Conservation (phyloP, 805 yeast species). For the Pichia nanzhaoensis region DNA sequence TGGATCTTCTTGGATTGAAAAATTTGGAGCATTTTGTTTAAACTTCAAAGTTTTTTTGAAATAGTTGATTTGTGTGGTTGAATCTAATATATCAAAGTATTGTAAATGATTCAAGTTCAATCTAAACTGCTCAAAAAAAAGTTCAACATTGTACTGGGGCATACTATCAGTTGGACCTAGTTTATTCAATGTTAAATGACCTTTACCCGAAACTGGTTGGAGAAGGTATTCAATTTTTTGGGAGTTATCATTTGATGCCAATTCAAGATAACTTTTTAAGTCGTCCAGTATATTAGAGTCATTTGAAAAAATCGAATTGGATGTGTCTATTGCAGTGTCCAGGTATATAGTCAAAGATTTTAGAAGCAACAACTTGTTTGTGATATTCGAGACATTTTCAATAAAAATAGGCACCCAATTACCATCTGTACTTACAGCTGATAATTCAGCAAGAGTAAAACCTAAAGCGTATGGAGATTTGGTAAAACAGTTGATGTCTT, state of each 20-base stretch:
- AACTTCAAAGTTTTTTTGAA: conserved; percentile 70
- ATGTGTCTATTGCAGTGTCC: conserved; percentile 50
- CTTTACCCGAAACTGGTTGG: conserved; percentile 85
- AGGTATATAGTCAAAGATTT: conserved; percentile 74
- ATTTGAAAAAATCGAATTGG: conserved; percentile 40
- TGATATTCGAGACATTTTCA: conserved; percentile 54
- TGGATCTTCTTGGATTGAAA: conserved; percentile 54
- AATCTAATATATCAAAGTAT: conserved; percentile 72
- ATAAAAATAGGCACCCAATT: conserved; percentile 84
- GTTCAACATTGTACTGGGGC: conserved; percentile 68
- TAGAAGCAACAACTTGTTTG: conserved; percentile 72
- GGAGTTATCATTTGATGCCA: conserved; percentile 20
- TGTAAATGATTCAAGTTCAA: conserved; percentile 78
- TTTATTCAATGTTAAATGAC: conserved; percentile 76
- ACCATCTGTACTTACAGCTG: conserved; percentile 85
- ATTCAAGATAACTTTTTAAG: conserved; percentile 40
- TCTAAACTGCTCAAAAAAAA: conserved; percentile 86
- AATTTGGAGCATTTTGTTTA: conserved; percentile 60
- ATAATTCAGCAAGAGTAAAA: conserved; percentile 71
- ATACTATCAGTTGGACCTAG: conserved; percentile 57
- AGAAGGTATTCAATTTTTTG: conserved; percentile 50
- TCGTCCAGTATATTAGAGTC: conserved; percentile 43
- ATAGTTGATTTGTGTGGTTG: conserved; percentile 77
- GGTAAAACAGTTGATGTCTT: conserved; percentile 68
- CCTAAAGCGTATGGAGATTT: conserved; percentile 79